A percentile compares a stretch with the other conserved stretches of the same genome.
phyloP scores from a whole-genome alignment of 352 stramenopile species.

The Pythium insidiosum region DNA sequence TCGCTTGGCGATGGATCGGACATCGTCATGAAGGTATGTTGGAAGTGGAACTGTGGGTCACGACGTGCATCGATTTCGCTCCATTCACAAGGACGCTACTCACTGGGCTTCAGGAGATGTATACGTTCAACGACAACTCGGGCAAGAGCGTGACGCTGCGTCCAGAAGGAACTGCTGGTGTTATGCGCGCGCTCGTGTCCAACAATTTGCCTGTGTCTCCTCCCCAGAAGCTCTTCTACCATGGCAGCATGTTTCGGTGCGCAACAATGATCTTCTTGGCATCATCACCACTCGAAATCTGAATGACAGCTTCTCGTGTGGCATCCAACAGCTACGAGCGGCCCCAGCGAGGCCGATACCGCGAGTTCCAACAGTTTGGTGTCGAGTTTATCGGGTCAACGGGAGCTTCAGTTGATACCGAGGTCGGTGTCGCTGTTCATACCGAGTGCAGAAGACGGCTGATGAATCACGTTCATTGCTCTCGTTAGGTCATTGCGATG shows the following conservation, averaged over 20 bases:
- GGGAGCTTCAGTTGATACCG: conserved; percentile 66
- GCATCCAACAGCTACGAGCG: conserved; percentile 77
- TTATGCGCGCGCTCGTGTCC: conserved; percentile 70
- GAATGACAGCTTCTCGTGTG: no score
- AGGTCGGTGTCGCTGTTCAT: no score
- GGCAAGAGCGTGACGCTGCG: conserved; percentile 80
- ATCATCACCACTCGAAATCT: no score
- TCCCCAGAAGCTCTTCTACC: conserved; percentile 79
- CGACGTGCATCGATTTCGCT: neutral
- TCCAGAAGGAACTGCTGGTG: conserved; percentile 75
- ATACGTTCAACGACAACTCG: conserved; percentile 85
- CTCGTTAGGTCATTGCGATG: conserved; percentile 72
- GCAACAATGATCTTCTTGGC: no score
- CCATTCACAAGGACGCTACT: neutral
- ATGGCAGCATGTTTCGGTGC: conserved; percentile 84
- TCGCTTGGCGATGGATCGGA: conserved; percentile 80
- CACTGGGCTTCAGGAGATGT: conserved; percentile 65
- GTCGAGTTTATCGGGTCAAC: conserved; percentile 80
- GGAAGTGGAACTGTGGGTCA: neutral
- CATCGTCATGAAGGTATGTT: conserved; percentile 79
- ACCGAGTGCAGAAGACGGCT: no score
- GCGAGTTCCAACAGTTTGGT: conserved; percentile 86
- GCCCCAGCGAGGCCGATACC: conserved; percentile 76
- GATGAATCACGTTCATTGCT: no score
- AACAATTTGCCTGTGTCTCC: conserved; percentile 69